Evolutionary conservation across 257 asterid species (phyloP).

Genomic region (Nicotiana otophora): DNA sequence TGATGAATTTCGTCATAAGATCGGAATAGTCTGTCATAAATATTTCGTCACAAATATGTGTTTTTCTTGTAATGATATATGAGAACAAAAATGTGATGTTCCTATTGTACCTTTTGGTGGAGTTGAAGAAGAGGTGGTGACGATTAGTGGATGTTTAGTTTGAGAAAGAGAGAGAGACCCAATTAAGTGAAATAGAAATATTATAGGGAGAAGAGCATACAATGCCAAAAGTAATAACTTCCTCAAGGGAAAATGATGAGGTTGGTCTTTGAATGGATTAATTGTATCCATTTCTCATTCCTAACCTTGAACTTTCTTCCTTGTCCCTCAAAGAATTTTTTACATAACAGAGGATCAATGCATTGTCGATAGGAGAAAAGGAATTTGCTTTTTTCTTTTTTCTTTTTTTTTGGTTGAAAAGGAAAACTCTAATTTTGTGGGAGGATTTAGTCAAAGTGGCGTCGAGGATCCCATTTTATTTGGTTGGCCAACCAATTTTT

Average conservation of each 20-base stretch:
- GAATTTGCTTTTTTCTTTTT: too few relatives aligned
- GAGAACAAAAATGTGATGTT: too few relatives aligned
- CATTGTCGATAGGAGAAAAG: background rate
- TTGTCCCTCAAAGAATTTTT: background rate
- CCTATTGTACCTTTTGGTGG: background rate
- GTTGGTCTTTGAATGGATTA: background rate
- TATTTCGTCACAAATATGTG: too few relatives aligned
- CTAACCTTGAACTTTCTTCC: background rate
- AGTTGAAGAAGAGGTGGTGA: background rate
- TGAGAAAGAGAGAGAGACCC: background rate
- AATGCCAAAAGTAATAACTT: background rate
- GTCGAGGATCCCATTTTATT: conserved; percentile 21
- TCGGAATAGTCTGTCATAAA: too few relatives aligned
- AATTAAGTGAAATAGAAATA: background rate
- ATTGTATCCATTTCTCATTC: conserved; percentile 9
- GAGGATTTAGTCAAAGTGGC: conserved; percentile 23
- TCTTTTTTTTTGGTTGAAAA: background rate
- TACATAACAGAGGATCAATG: background rate
- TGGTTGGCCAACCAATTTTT: conserved; percentile 27
- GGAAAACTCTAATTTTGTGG: conserved; percentile 1
- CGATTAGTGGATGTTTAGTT: background rate
- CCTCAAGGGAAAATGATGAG: background rate
- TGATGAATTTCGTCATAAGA: too few relatives aligned
- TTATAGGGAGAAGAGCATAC: background rate
- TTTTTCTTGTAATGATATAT: too few relatives aligned